These are phyloP conservation scores for Digitaria exilis DNA, from an alignment of 202 grass and related monocot species.

Conservation along the genomic window DNA sequence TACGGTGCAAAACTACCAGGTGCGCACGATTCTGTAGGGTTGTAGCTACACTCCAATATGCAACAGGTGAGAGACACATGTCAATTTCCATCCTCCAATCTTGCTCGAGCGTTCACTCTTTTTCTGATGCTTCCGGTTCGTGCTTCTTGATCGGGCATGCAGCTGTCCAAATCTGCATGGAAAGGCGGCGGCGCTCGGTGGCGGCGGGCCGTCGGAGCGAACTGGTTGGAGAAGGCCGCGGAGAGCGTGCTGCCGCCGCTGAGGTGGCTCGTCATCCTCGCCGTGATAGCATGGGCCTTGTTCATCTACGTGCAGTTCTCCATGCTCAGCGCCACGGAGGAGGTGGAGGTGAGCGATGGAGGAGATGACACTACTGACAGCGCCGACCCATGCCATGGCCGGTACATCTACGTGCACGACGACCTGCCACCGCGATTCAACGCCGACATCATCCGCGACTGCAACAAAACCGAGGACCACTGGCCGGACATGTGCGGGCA, in stretches of 20 bases:
- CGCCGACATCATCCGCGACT: constrained; percentile 55
- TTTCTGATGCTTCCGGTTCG: background rate
- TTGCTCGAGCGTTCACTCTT: background rate
- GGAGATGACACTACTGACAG: background rate
- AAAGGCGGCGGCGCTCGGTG: background rate
- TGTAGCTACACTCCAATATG: constrained; percentile 3
- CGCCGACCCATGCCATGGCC: constrained; percentile 55
- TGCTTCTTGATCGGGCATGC: constrained; percentile 2
- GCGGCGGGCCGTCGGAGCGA: background rate
- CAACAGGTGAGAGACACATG: background rate
- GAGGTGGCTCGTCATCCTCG: constrained; percentile 43
- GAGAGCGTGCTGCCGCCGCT: constrained; percentile 24
- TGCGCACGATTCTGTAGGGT: background rate
- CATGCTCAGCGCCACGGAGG: constrained; percentile 29
- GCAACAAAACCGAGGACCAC: background rate
- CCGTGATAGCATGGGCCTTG: constrained; percentile 50
- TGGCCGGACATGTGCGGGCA: background rate
- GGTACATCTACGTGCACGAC: constrained; percentile 70
- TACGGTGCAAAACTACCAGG: too few species aligned
- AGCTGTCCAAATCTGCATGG: constrained; percentile 24
- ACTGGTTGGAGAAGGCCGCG: constrained; percentile 43
- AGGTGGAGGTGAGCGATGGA: background rate
- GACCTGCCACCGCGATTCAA: constrained; percentile 71
- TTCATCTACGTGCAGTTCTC: constrained; percentile 63
- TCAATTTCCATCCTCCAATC: background rate